These are phyloP conservation scores for Astragalus glycyphyllos DNA, from an alignment of 306 rosid species.

Conservation along the genomic window DNA sequence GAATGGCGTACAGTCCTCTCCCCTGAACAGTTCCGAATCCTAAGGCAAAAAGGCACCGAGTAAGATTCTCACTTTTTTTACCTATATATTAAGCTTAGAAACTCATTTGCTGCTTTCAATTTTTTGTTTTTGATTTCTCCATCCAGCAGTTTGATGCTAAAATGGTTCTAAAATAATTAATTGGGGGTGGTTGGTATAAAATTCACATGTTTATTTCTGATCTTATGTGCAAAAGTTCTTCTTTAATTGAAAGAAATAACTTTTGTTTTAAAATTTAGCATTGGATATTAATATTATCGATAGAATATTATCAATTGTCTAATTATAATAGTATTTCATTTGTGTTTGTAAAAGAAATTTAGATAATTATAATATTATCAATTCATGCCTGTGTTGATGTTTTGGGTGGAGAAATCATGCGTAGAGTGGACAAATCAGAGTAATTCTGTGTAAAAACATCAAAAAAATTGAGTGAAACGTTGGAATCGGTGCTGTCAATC, in stretches of 20 bases:
- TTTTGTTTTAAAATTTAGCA: not conserved
- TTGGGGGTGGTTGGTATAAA: not conserved
- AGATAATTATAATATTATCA: too few relatives aligned
- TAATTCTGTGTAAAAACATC: not conserved
- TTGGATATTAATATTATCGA: too few relatives aligned
- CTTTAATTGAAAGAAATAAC: not conserved
- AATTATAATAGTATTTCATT: not conserved
- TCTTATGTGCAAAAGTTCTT: too few relatives aligned
- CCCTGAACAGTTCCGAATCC: conserved; percentile 80
- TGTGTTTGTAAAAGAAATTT: not conserved
- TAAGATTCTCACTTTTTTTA: conserved; percentile 40
- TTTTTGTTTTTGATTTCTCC: not conserved
- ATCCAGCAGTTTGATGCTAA: not conserved
- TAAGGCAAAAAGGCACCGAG: conserved; percentile 83
- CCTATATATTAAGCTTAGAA: not conserved
- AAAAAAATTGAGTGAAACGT: conserved; percentile 1
- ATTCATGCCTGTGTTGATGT: too few relatives aligned
- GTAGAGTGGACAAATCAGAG: not conserved
- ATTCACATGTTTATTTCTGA: too few relatives aligned
- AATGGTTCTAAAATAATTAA: not conserved
- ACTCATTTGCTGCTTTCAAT: not conserved
- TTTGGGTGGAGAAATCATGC: not conserved
- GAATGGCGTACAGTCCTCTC: conserved; percentile 83
- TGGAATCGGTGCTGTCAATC: too few relatives aligned
- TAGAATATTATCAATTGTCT: too few relatives aligned